Percentiles rank a stretch among this genome's conserved stretches.
phyloP scores from a whole-genome alignment of 805 yeast species.

The Pichia kluyveri region DNA sequence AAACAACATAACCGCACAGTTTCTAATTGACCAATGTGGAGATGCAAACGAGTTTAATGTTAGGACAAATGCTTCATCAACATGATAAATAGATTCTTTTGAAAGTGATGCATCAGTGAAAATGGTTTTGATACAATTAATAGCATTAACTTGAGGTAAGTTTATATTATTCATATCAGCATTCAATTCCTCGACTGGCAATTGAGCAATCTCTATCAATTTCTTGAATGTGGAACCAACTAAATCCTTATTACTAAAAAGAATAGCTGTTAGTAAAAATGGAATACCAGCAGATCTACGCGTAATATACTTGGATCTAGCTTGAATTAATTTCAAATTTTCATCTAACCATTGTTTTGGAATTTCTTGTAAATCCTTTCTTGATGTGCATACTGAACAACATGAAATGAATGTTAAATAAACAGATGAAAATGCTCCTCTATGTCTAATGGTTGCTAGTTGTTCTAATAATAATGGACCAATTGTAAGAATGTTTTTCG shows the following conservation, averaged over 20 bases:
- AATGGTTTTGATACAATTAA: conserved; percentile 71
- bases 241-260: conserved; percentile 42
- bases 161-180: conserved; percentile 41
- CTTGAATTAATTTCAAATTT: conserved; percentile 36
- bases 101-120: conserved; percentile 66
- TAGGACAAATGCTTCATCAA: conserved; percentile 50
- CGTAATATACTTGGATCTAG: conserved; percentile 61
- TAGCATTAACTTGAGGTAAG: conserved; percentile 89
- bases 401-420: conserved; percentile 69
- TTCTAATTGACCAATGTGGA: conserved; percentile 75
- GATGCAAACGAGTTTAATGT: conserved; percentile 58
- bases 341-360: conserved; percentile 52
- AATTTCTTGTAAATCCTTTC: conserved; percentile 23
- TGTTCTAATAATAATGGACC: conserved; percentile 59
- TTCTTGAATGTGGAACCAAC: conserved; percentile 41
- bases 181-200: conserved; percentile 33
- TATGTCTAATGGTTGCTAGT: conserved; percentile 66
- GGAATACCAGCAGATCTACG: conserved; percentile 94
- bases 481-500: conserved; percentile 22
- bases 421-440: conserved; percentile 88
- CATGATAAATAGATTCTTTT: conserved; percentile 37
- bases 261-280: conserved; percentile 60
- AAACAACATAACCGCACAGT: conserved; percentile 90
- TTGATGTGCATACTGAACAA: conserved; percentile 44
- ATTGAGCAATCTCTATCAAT: conserved; percentile 45